A percentile compares a stretch with the other conserved stretches of the same genome.
Conservation (phyloP, 192 early-diverging fungal genomes). For the Backusella morwellensis region DNA sequence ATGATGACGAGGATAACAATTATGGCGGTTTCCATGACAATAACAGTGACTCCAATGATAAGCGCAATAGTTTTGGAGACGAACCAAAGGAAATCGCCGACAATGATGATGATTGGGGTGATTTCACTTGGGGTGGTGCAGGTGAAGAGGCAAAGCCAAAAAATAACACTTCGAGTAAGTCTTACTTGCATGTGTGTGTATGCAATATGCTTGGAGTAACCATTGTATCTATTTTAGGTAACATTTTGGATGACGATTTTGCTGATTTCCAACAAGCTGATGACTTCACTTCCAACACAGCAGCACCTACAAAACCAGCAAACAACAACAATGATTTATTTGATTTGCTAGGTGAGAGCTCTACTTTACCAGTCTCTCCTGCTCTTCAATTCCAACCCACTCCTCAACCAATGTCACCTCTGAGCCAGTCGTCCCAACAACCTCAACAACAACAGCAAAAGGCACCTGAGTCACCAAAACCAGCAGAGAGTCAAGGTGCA, state of each 20-base stretch:
- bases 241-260: constrained; percentile 54
- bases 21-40: constrained; percentile 16
- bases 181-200: not conserved
- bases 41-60: constrained; percentile 22
- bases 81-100: not conserved
- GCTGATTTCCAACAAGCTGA: constrained; percentile 64
- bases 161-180: not conserved
- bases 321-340: constrained; percentile 25
- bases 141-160: constrained; percentile 16
- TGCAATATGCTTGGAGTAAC: not conserved
- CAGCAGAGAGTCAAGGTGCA: constrained; percentile 14
- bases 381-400: constrained; percentile 6
- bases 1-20: constrained; percentile 10
- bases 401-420: constrained; percentile 7
- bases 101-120: constrained; percentile 75
- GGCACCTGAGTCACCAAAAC: constrained; percentile 17
- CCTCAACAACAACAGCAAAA: constrained; percentile 1
- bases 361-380: not conserved
- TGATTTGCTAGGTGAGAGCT: constrained; percentile 29
- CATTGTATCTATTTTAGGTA: not conserved
- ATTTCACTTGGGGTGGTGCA: constrained; percentile 52
- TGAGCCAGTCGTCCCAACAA: constrained; percentile 5
- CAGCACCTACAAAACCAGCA: constrained; percentile 20
- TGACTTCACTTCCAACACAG: constrained; percentile 18
- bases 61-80: not conserved